phyloP scores from a whole-genome alignment of 202 grass and related monocot genomes.

The Elaeis oleifera region DNA sequence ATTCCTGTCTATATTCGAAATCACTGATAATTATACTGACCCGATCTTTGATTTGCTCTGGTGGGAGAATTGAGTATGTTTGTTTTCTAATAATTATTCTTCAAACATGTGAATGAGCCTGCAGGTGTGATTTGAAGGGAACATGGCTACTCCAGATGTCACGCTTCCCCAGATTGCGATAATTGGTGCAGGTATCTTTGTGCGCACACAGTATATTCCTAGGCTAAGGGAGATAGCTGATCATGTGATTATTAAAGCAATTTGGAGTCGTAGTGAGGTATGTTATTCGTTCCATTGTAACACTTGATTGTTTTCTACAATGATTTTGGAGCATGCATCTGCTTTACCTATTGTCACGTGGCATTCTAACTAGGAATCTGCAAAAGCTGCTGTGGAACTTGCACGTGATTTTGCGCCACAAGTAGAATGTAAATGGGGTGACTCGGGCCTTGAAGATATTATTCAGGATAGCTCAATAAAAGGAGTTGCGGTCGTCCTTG shows the following conservation, averaged over 20 bases:
- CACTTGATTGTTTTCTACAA: not conserved
- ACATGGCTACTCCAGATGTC: constrained; percentile 22
- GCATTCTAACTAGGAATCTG: constrained; percentile 51
- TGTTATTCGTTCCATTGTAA: too few species aligned
- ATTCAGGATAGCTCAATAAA: constrained; percentile 58
- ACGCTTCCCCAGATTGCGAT: constrained; percentile 60
- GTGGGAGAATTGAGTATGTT: too few species aligned
- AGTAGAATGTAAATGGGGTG: constrained; percentile 81
- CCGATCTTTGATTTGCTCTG: too few species aligned
- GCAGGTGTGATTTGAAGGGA: not conserved
- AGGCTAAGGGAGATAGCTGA: constrained; percentile 77
- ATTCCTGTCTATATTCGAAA: too few species aligned
- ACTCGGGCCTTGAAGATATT: constrained; percentile 78
- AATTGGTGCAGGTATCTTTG: constrained; percentile 79
- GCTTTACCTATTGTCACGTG: not conserved
- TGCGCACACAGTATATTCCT: constrained; percentile 84
- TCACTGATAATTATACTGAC: too few species aligned
- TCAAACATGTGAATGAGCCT: too few species aligned
- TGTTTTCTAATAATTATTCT: too few species aligned
- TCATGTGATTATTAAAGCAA: constrained; percentile 58
- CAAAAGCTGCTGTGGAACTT: constrained; percentile 60
- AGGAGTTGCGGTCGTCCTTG: constrained; percentile 44
- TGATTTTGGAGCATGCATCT: not conserved
- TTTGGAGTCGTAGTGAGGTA: constrained; percentile 94
- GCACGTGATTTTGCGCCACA: constrained; percentile 63